These are phyloP conservation scores for Pseudocercospora crystallina DNA, from an alignment of 2,329 filamentous ascomycete genomes.

Conservation along the genomic window DNA sequence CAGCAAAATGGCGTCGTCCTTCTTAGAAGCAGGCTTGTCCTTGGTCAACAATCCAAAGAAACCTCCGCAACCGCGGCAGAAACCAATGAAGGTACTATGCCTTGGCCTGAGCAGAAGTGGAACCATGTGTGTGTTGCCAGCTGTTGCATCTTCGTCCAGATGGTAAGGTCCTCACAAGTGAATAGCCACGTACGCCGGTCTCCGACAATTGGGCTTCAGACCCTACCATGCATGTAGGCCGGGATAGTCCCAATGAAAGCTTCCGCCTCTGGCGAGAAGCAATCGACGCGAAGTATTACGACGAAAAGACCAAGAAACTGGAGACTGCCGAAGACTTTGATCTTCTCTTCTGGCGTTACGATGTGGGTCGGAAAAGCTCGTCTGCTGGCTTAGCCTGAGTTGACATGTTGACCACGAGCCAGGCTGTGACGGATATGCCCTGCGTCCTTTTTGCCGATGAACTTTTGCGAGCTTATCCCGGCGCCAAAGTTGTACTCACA, in stretches of 20 bases:
- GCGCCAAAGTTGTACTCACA: conserved; percentile 67
- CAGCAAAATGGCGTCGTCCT: background rate
- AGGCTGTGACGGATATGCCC: conserved; percentile 33
- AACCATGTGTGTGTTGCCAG: background rate
- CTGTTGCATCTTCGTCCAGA: no score
- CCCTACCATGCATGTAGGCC: background rate
- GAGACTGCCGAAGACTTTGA: conserved; percentile 2
- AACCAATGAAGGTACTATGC: background rate
- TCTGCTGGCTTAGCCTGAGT: background rate
- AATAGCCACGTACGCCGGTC: background rate
- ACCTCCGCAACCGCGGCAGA: conserved; percentile 1
- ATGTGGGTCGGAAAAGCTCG: background rate
- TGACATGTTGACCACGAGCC: background rate
- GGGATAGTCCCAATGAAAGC: background rate
- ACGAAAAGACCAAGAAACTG: background rate
- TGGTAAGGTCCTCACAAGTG: no score
- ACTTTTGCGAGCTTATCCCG: conserved; percentile 56
- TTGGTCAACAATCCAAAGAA: background rate
- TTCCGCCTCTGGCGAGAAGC: background rate
- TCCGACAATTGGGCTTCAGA: background rate
- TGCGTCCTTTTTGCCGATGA: conserved; percentile 11
- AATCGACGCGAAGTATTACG: conserved; percentile 2
- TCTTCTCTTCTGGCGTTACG: background rate
- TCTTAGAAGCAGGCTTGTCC: background rate
- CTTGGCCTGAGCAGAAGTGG: conserved; percentile 3